Evolutionary conservation across 441 rosid genomes (phyloP), one percentile per base, ranked within the genome.

Genomic region (Populus hybrid): DNA sequence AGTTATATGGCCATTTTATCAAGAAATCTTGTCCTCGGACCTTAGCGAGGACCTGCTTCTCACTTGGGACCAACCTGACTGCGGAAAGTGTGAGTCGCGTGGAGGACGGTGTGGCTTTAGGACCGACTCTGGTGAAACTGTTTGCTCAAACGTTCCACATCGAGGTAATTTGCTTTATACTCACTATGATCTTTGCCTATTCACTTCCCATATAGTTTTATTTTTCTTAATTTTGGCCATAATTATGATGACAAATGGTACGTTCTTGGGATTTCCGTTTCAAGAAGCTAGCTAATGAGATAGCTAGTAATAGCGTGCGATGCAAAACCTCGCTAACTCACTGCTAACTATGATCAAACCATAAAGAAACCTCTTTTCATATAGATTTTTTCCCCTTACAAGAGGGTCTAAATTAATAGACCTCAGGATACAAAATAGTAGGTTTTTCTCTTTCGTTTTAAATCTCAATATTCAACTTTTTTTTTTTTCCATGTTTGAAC

Each of bases 1-100:
- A 1, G 90, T 89, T 59, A 74, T 78, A 10, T 80, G 88, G 90
- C 90, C 92, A 67, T 89, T 88, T 79, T 82, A 79, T 35, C 88
- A 88, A 75, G 84, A 85, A 73, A 78, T 86, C 21, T 32, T n/a
- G 78, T 84, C 90, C 63, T 89, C 90, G 34, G 89, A 91, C 76
- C 84, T 91, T 59, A 85, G 87, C 64, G 81, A 83, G 8, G 76
- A 84, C 83, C 91, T 92, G 40, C 80, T 85, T 82, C 88, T 94
- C 14, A 81, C 79, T 0, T 94, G 97, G 98, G 73, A 46, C 30
- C 67, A 64, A 40, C 98, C 98, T 6, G 63, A 72, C 21, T 94
- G 98, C 71, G 68, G 85, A 0, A 76, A 74, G 40, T 94, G 96
- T 70, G 93, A 86, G 82, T 78, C 68, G 30, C 82, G 78, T 59